Conservation (phyloP, 495 filamentous ascomycete species). For the Neurospora sublineolata region DNA sequence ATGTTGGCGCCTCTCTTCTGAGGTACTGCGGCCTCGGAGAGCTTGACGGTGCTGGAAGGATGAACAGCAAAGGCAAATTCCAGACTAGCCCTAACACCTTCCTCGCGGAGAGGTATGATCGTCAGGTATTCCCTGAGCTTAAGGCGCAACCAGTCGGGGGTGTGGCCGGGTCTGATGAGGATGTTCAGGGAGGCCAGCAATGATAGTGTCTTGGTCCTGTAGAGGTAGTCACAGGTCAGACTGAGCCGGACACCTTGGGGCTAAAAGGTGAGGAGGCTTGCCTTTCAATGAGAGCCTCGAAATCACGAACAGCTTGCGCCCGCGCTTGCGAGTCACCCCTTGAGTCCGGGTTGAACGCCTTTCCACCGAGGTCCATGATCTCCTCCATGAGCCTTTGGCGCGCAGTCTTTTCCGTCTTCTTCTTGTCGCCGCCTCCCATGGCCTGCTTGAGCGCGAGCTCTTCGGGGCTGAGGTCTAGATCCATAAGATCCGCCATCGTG, state of each 20-base stretch:
- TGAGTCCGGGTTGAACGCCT: constrained; percentile 29
- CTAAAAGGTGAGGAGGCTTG: constrained; percentile 11
- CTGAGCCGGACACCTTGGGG: neutral
- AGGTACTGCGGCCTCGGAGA: constrained; percentile 26
- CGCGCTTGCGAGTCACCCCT: constrained; percentile 17
- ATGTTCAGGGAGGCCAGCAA: constrained; percentile 36
- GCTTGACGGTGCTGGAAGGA: constrained; percentile 31
- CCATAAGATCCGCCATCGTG: neutral
- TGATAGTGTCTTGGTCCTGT: constrained; percentile 31
- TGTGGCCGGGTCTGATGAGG: constrained; percentile 32
- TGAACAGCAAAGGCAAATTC: constrained; percentile 57
- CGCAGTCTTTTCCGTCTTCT: constrained; percentile 6
- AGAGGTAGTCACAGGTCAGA: constrained; percentile 17
- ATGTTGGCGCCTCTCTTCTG: constrained; percentile 50
- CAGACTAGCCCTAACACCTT: constrained; percentile 57
- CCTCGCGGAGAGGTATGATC: constrained; percentile 49
- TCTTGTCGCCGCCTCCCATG: neutral
- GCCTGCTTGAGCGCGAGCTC: neutral
- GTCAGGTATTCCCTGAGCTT: constrained; percentile 48
- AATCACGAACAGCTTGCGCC: constrained; percentile 20
- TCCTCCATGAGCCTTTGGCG: constrained; percentile 19
- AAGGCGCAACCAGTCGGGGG: constrained; percentile 37
- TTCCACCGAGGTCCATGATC: constrained; percentile 25
- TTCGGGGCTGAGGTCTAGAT: neutral
- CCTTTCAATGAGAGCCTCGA: constrained; percentile 30